Base-by-base conservation (phyloP, 257 asterid genomes). In the Echium plantagineum region DNA sequence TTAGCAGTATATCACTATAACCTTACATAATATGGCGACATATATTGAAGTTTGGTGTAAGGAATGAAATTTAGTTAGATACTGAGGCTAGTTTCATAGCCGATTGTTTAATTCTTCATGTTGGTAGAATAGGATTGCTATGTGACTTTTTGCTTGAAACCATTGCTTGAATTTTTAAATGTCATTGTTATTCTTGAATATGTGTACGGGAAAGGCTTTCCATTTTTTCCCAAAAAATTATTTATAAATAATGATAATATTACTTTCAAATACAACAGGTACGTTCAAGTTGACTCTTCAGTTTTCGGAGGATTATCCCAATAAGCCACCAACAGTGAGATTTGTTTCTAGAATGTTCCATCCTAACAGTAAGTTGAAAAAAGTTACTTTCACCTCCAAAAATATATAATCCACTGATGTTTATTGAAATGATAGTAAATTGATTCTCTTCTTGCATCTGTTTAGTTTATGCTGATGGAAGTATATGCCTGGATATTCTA, bases 301-400 rank as follows among this genome's bases (percentile, higher is more conserved):
- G 56, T 87, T 90, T 80, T 59, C 81, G 0, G 97, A 90, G 78
- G 97, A 90, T 70, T 90, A 90, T 75, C 97, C 97, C 30, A 90
- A 90, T 65, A 90, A 90, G 83, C 96, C 97, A 52, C 97, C 97
- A 42, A 83, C 84, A 5, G 97, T 90, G 69, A 83, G 94, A 55
- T 90, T 90, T 74, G 77, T 87, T 64, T 90, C 97, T 56, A 82
- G 97, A 77, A 90, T 90, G 97, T 90, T 90, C 77, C 97, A 90
- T 66, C 97, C 97, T 47, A 90, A 90, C 71, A 90, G 97, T 90
- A 90, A 87, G 97, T 80, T 56, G 57, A 18, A 17, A 19, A 5
- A 21, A 53, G 9, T 53, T 7, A n/a, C 19, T 59, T 64, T 53
- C 54, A 8, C 47, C 17, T 6, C 52, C 47, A 16, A 18, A 24